These are phyloP conservation scores for Hanseniaspora guilliermondii DNA, from an alignment of 805 yeast species.

Conservation along the genomic window DNA sequence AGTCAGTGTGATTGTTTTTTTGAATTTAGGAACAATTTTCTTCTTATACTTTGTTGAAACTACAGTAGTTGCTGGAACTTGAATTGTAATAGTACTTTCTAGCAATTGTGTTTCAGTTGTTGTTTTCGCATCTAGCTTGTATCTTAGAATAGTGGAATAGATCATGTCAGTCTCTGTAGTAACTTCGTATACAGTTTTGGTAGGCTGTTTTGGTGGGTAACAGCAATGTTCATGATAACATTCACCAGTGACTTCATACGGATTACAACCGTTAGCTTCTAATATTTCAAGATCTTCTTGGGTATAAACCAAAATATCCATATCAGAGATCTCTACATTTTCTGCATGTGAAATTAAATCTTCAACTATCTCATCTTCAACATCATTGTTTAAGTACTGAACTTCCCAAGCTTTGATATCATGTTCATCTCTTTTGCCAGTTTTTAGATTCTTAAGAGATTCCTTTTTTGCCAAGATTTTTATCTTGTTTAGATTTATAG, in stretches of 20 bases:
- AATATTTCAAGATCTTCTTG: not conserved
- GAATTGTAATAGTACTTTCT: slow-evolving; percentile 17
- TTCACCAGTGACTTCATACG: slow-evolving; percentile 4
- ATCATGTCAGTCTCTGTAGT: slow-evolving; percentile 21
- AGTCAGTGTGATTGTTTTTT: slow-evolving; percentile 19
- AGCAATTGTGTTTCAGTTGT: slow-evolving; percentile 22
- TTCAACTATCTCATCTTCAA: not conserved
- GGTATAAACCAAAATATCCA: slow-evolving; percentile 6
- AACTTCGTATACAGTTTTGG: slow-evolving; percentile 24
- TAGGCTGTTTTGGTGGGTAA: slow-evolving; percentile 16
- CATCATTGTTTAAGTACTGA: not conserved
- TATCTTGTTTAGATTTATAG: not conserved
- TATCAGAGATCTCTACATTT: not conserved
- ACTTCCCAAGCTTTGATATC: not conserved
- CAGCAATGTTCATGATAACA: slow-evolving; percentile 4
- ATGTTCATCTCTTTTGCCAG: not conserved
- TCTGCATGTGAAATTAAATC: not conserved
- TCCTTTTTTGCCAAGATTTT: not conserved
- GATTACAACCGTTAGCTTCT: not conserved
- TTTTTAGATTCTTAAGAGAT: not conserved
- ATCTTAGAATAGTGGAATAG: slow-evolving; percentile 18
- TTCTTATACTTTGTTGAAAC: slow-evolving; percentile 19
- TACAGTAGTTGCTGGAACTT: slow-evolving; percentile 14
- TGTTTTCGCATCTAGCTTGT: slow-evolving; percentile 17
- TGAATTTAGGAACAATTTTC: slow-evolving; percentile 20